Percentiles rank a stretch among this genome's conserved stretches.
Conservation (phyloP, 148 eudicot genomes). For the Cornus kousa region DNA sequence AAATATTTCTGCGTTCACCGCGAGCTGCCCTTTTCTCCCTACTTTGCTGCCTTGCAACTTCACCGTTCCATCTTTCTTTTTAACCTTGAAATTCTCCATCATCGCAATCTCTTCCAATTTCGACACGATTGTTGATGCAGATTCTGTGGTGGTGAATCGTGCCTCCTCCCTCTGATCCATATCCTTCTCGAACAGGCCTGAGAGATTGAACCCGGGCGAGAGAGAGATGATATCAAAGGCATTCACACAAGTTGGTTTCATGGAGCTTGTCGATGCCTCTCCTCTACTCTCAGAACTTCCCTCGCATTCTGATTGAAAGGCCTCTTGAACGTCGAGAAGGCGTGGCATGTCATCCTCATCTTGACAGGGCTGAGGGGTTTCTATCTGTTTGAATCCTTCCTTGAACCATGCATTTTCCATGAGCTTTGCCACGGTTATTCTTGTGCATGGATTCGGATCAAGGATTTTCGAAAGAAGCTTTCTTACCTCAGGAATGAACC, state of each 20-base stretch:
- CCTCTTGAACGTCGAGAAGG: conserved; percentile 33
- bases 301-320: neutral
- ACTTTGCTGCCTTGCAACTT: conserved; percentile 51
- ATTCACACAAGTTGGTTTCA: conserved; percentile 51
- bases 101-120: conserved; percentile 61
- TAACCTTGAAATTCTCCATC: conserved; percentile 38
- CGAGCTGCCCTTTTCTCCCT: conserved; percentile 67
- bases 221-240: conserved; percentile 82
- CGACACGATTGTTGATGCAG: conserved; percentile 50
- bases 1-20: conserved; percentile 74
- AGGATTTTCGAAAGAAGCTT: conserved; percentile 60
- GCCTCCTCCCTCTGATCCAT: conserved; percentile 19
- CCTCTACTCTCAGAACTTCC: neutral
- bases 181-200: conserved; percentile 48
- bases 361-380: neutral
- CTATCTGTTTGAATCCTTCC: conserved; percentile 44
- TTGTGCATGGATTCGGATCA: conserved; percentile 55
- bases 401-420: conserved; percentile 65
- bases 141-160: conserved; percentile 46
- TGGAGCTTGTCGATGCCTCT: conserved; percentile 7
- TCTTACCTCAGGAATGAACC: conserved; percentile 63
- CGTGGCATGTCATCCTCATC: conserved; percentile 32
- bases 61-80: conserved; percentile 56
- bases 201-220: conserved; percentile 60
- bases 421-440: conserved; percentile 45